Base-by-base conservation (phyloP, 805 yeast species). In the Starmera caribaea region DNA sequence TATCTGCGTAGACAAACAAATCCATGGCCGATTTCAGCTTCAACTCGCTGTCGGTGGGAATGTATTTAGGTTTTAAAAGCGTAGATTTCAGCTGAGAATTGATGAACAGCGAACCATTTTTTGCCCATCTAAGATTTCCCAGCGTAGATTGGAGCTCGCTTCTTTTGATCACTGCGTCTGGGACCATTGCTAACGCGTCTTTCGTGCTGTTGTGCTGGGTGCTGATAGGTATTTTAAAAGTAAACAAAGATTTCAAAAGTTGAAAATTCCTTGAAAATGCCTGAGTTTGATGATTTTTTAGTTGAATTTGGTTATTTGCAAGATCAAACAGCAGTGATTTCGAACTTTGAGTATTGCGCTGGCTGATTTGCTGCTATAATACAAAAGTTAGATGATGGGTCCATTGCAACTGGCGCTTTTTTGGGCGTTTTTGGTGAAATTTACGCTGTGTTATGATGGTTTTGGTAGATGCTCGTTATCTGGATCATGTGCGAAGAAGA, bases 401-500 rank as follows among this genome's bases (percentile, higher is more conserved):
- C 17, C 10, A 6, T 6, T 11, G 8, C 11, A 11, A 14, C 6
- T 15, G 16, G 33, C 24, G 24, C 11, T 15, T 15, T 31, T 3
- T 9, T 21, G 33, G 24, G 16, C 16, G 10, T 31, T 15, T 10
- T 31, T 2, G 13, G 16, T 9, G 16, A 15, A 15, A 13, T 15
- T 10, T 16, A 17, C 13, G 4, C 26, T 21, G 6, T 21, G 26
- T 21, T 21, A 21, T 9, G 26, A 21, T 21, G 26, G 26, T 7
- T 21, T 21, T 21, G 26, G 26, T 21, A 21, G 26, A 14, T 65
- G 70, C 48, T 59, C 67, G 5, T 48, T 64, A 37, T 64, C 61
- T 41, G 68, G 57, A 32, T 57, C 50, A 16, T 87, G 97, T 56
- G 97, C 97, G 8, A 82, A 83, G 58, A 76, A 73, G 48, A 71